Evolutionary conservation across 2,329 filamentous ascomycete genomes (phyloP).

Genomic region (Monosporascus sp.): DNA sequence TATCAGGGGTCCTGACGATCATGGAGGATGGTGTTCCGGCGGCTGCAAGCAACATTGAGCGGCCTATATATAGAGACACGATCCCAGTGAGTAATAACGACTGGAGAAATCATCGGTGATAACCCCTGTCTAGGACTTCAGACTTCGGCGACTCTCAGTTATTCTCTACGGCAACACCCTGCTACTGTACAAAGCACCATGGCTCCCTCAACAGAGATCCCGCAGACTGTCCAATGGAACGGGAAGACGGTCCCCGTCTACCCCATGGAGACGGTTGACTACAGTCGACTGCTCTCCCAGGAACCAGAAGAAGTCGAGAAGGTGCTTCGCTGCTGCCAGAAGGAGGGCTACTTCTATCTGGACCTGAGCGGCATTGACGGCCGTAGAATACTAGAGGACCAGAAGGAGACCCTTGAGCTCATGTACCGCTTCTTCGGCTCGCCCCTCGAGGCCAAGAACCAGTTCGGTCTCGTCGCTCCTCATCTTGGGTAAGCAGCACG

Average conservation of each 20-base stretch:
- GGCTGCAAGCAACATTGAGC: constrained; percentile 4
- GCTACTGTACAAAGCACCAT: constrained; percentile 21
- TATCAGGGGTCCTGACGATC: constrained; percentile 9
- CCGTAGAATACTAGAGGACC: constrained; percentile 46
- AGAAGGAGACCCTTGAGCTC: constrained; percentile 46
- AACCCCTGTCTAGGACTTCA: constrained; percentile 1
- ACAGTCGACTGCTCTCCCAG: constrained; percentile 46
- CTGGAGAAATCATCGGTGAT: constrained; percentile 1
- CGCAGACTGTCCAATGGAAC: constrained; percentile 44
- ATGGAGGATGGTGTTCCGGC: constrained; percentile 18
- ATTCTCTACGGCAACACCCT: background rate
- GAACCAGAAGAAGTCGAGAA: constrained; percentile 50
- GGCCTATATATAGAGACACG: constrained; percentile 14
- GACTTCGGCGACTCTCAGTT: constrained; percentile 3
- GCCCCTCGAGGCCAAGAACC: constrained; percentile 51
- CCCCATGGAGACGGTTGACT: constrained; percentile 48
- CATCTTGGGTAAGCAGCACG: constrained; percentile 40
- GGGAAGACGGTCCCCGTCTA: constrained; percentile 46
- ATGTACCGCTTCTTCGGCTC: constrained; percentile 53
- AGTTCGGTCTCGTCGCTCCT: constrained; percentile 49
- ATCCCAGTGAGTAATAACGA: constrained; percentile 2
- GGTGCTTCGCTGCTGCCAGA: constrained; percentile 43
- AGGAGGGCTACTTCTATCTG: constrained; percentile 53
- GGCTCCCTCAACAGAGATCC: constrained; percentile 33
- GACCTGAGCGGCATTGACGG: constrained; percentile 49